Percentiles rank a stretch among this genome's conserved stretches.
phyloP scores from a whole-genome alignment of 257 asterid species.

The Solanum lignicaule region DNA sequence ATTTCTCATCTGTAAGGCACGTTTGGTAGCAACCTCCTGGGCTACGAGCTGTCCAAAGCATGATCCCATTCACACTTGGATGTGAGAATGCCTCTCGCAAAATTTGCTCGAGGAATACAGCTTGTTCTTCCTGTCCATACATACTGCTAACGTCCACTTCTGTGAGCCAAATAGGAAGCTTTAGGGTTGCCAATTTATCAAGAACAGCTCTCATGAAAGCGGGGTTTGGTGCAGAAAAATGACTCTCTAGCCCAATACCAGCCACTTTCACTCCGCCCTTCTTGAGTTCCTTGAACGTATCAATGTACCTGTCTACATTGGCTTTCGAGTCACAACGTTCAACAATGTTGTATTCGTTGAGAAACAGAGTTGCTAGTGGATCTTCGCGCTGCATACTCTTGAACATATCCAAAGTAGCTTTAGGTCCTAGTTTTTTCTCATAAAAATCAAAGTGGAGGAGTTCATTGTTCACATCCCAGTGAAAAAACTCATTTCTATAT shows the following conservation, averaged over 20 bases:
- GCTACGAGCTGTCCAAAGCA: neutral
- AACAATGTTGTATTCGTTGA: conserved; percentile 51
- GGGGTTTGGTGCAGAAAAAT: neutral
- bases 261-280: conserved; percentile 12
- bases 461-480: conserved; percentile 80
- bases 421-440: conserved; percentile 42
- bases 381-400: conserved; percentile 26
- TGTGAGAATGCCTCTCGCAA: neutral
- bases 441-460: conserved; percentile 54
- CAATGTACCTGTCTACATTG: conserved; percentile 31
- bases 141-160: conserved; percentile 38
- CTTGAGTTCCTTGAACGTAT: conserved; percentile 25
- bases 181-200: neutral
- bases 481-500: conserved; percentile 48
- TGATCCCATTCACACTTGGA: neutral
- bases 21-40: neutral
- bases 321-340: conserved; percentile 41
- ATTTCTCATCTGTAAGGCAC: neutral
- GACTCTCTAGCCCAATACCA: neutral
- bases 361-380: conserved; percentile 44
- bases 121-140: conserved; percentile 22
- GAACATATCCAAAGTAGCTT: conserved; percentile 35
- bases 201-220: neutral
- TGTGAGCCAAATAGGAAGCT: conserved; percentile 62
- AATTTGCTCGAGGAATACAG: neutral